phyloP scores from a whole-genome alignment of 2,329 filamentous ascomycete genomes.

The Neurospora sp. region DNA sequence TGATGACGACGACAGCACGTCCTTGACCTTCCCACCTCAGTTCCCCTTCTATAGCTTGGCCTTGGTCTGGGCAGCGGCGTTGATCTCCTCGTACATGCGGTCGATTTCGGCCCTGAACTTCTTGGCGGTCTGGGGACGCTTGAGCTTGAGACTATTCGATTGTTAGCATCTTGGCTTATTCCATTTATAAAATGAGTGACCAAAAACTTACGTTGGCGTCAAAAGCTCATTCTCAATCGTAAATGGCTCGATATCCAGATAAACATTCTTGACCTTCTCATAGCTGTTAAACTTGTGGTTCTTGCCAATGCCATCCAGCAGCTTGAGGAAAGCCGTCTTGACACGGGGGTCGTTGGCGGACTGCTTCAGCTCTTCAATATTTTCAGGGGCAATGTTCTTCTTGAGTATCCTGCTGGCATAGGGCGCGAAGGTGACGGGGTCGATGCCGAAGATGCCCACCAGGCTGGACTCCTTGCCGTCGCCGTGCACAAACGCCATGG shows the following conservation, averaged over 20 bases:
- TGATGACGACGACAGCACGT: background rate
- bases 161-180: constrained; percentile 5
- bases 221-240: constrained; percentile 85
- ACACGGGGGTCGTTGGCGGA: constrained; percentile 63
- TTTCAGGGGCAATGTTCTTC: constrained; percentile 51
- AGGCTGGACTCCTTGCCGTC: constrained; percentile 73
- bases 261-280: constrained; percentile 67
- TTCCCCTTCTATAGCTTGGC: constrained; percentile 32
- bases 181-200: background rate
- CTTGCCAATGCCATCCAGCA: constrained; percentile 69
- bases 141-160: constrained; percentile 43
- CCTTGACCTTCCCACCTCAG: background rate
- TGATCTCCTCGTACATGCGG: constrained; percentile 47
- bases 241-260: constrained; percentile 80
- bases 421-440: constrained; percentile 71
- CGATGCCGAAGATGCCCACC: constrained; percentile 80
- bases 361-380: constrained; percentile 56
- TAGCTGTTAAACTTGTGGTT: constrained; percentile 87
- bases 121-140: constrained; percentile 46
- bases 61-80: constrained; percentile 28
- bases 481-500: constrained; percentile 82
- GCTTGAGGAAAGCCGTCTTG: constrained; percentile 62
- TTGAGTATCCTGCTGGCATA: constrained; percentile 73
- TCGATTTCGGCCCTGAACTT: constrained; percentile 44
- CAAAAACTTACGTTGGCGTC: constrained; percentile 60